Evolutionary conservation across 352 stramenopile species (phyloP).

Genomic region (Phytophthora lateralis): DNA sequence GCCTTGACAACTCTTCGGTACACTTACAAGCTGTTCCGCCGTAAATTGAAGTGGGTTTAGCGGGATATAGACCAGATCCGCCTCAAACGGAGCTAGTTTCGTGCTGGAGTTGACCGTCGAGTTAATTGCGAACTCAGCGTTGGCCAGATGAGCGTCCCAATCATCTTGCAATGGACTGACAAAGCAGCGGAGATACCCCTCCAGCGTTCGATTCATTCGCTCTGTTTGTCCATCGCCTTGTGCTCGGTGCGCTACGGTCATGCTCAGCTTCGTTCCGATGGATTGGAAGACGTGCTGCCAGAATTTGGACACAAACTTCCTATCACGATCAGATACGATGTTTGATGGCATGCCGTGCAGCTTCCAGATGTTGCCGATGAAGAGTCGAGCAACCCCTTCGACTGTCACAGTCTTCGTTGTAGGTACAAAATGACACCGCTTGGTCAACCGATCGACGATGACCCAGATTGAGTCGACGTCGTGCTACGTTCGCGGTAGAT

Average conservation of each 20-base stretch:
- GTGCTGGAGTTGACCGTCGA: slow-evolving; percentile 4
- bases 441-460: slow-evolving; percentile 22
- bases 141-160: slow-evolving; percentile 13
- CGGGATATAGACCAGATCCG: slow-evolving; percentile 8
- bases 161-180: slow-evolving; percentile 19
- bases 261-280: slow-evolving; percentile 13
- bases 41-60: not conserved
- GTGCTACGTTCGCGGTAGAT: slow-evolving; percentile 2
- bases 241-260: slow-evolving; percentile 16
- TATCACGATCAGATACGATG: too few relatives aligned
- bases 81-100: slow-evolving; percentile 8
- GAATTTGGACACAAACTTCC: slow-evolving; percentile 22
- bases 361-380: too few relatives aligned
- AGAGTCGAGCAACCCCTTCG: too few relatives aligned
- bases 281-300: slow-evolving; percentile 13
- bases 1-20: not conserved
- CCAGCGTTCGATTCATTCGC: slow-evolving; percentile 16
- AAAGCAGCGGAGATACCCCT: slow-evolving; percentile 17
- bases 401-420: too few relatives aligned
- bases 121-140: slow-evolving; percentile 6
- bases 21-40: not conserved
- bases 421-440: too few relatives aligned
- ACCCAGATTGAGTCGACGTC: slow-evolving; percentile 13
- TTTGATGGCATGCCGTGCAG: too few relatives aligned
- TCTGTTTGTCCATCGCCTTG: slow-evolving; percentile 23